phyloP scores from a whole-genome alignment of 1,284 basidiomycete genomes.

The Ustilago shanxiensis region DNA sequence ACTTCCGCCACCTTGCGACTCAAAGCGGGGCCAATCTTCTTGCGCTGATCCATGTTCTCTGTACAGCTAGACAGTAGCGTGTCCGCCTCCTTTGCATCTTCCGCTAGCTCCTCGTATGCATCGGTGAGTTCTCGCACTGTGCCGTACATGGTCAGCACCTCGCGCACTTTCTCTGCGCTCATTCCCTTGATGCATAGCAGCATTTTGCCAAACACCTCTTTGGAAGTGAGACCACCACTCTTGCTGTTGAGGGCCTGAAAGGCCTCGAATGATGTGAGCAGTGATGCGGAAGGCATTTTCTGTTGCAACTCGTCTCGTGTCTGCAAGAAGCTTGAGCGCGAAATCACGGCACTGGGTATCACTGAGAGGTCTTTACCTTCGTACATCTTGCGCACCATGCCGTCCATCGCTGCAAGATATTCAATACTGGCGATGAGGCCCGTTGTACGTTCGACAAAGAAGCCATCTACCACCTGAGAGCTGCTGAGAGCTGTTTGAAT shows the following conservation, averaged over 20 bases:
- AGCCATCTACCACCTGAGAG: slow-evolving; percentile 74
- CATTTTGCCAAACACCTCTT: slow-evolving; percentile 74
- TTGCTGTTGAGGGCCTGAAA: slow-evolving; percentile 74
- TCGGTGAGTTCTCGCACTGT: slow-evolving; percentile 72
- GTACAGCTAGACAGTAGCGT: slow-evolving; percentile 29
- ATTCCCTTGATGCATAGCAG: slow-evolving; percentile 73
- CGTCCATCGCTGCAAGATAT: slow-evolving; percentile 73
- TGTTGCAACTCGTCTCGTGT: slow-evolving; percentile 70
- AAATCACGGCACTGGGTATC: slow-evolving; percentile 71
- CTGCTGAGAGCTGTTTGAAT: slow-evolving; percentile 72
- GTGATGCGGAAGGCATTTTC: slow-evolving; percentile 63
- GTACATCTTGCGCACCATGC: slow-evolving; percentile 71
- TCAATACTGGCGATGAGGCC: slow-evolving; percentile 73
- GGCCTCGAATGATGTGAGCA: slow-evolving; percentile 72
- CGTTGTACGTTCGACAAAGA: slow-evolving; percentile 74
- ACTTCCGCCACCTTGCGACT: slow-evolving; percentile 49
- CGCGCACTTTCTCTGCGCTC: slow-evolving; percentile 73
- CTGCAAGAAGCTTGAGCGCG: slow-evolving; percentile 69
- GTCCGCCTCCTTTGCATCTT: slow-evolving; percentile 19
- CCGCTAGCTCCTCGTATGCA: slow-evolving; percentile 65
- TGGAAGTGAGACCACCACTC: slow-evolving; percentile 71
- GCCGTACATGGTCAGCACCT: slow-evolving; percentile 72
- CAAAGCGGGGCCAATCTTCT: slow-evolving; percentile 49
- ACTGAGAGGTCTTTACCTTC: slow-evolving; percentile 70
- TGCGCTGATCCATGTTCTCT: slow-evolving; percentile 47